These are phyloP conservation scores for Cystobasidium tubakii DNA, from an alignment of 768 basidiomycete species.

Conservation along the genomic window DNA sequence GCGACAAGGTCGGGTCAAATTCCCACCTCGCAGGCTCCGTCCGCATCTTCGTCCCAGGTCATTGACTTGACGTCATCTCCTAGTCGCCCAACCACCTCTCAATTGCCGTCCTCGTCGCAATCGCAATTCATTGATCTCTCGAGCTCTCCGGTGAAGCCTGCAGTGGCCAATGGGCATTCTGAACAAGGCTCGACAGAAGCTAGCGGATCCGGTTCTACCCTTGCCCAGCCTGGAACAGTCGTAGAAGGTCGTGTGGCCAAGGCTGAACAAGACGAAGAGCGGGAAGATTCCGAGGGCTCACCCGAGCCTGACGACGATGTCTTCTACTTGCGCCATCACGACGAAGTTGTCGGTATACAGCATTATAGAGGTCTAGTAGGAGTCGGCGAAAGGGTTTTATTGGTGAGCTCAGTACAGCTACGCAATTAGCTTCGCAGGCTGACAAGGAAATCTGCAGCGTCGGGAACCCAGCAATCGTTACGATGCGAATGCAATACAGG, in stretches of 20 bases:
- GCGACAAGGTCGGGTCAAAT: background rate
- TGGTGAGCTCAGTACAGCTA: slow-evolving; percentile 16
- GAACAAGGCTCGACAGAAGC: background rate
- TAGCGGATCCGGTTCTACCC: background rate
- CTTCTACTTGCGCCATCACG: slow-evolving; percentile 18
- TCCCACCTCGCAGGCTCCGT: background rate
- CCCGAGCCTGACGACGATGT: slow-evolving; percentile 17
- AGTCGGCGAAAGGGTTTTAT: background rate
- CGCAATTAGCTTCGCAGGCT: background rate
- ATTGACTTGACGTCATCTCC: background rate
- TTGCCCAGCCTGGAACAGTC: slow-evolving; percentile 2
- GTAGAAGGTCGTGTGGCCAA: background rate
- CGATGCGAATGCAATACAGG: slow-evolving; percentile 34
- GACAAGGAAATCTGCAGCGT: background rate
- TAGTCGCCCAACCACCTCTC: background rate
- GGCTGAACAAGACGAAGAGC: slow-evolving; percentile 20
- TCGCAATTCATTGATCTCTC: background rate
- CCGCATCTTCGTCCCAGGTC: background rate
- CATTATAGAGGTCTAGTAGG: slow-evolving; percentile 13
- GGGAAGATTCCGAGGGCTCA: background rate
- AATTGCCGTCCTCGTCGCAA: background rate
- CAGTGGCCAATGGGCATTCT: background rate
- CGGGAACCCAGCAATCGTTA: slow-evolving; percentile 28
- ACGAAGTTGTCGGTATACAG: slow-evolving; percentile 21
- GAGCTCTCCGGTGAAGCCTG: background rate